Conservation (phyloP, 345 rosid species). For the Gossypium sturtianum region DNA sequence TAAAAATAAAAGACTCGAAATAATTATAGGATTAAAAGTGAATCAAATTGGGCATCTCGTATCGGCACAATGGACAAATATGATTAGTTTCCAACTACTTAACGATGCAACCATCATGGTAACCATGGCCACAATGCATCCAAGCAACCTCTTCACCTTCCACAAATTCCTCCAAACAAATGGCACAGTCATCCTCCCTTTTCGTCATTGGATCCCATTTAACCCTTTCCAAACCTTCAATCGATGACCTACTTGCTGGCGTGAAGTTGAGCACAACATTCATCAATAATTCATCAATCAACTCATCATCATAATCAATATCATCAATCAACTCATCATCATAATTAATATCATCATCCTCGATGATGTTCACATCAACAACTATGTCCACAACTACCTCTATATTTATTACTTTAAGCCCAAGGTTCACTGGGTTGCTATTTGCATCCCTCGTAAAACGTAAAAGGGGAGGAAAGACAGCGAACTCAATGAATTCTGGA, state of each 20-base stretch:
- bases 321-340: background rate
- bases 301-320: background rate
- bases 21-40: too few relatives aligned
- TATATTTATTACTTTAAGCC: background rate
- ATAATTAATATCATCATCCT: background rate
- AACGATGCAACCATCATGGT: background rate
- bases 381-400: background rate
- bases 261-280: background rate
- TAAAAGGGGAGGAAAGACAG: background rate
- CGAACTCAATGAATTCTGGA: background rate
- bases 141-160: background rate
- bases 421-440: background rate
- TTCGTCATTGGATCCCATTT: background rate
- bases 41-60: background rate
- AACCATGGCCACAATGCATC: background rate
- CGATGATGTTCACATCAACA: background rate
- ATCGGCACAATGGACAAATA: background rate
- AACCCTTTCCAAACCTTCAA: background rate
- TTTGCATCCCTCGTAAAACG: background rate
- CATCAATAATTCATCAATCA: background rate
- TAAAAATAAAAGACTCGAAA: too few relatives aligned
- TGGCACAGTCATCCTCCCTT: background rate
- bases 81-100: background rate
- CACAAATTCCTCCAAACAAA: background rate
- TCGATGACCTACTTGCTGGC: background rate